These are phyloP conservation scores for Pulveroboletus sp. DNA, from an alignment of 768 basidiomycete species.

Conservation along the genomic window DNA sequence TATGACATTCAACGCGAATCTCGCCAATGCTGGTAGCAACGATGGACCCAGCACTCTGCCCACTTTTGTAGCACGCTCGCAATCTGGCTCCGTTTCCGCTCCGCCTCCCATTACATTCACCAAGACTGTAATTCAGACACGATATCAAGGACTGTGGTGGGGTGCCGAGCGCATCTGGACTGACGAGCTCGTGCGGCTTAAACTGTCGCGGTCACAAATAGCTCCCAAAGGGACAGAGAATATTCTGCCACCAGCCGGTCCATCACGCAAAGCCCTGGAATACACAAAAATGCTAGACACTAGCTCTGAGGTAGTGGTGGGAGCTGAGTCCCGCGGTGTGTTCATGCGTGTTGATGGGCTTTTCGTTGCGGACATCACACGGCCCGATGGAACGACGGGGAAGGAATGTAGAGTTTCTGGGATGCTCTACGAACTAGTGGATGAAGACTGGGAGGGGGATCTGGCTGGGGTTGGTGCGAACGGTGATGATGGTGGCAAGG, in stretches of 20 bases:
- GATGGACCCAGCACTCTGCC: constrained; percentile 12
- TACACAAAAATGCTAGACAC: constrained; percentile 19
- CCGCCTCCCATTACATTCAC: constrained; percentile 16
- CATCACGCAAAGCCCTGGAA: constrained; percentile 32
- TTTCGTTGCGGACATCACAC: constrained; percentile 53
- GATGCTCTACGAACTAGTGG: constrained; percentile 73
- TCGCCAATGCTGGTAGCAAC: constrained; percentile 7
- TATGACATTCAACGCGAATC: constrained; percentile 38
- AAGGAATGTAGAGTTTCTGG: constrained; percentile 67
- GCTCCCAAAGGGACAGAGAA: constrained; percentile 60
- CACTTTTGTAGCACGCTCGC: neutral
- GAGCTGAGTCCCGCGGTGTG: constrained; percentile 45
- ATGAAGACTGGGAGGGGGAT: constrained; percentile 56
- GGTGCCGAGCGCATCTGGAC: constrained; percentile 86
- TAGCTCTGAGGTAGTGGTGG: constrained; percentile 12
- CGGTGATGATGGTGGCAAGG: constrained; percentile 17
- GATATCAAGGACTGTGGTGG: constrained; percentile 85
- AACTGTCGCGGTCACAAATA: constrained; percentile 59
- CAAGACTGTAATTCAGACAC: constrained; percentile 43
- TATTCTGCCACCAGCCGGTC: constrained; percentile 60
- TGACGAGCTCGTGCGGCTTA: constrained; percentile 79
- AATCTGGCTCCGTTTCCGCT: constrained; percentile 9
- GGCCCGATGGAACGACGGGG: constrained; percentile 36
- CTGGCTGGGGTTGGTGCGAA: constrained; percentile 25
- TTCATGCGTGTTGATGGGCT: constrained; percentile 70